A percentile compares a stretch with the other conserved stretches of the same genome.
phyloP scores from a whole-genome alignment of 352 stramenopile species.

The Pythium volutum region DNA sequence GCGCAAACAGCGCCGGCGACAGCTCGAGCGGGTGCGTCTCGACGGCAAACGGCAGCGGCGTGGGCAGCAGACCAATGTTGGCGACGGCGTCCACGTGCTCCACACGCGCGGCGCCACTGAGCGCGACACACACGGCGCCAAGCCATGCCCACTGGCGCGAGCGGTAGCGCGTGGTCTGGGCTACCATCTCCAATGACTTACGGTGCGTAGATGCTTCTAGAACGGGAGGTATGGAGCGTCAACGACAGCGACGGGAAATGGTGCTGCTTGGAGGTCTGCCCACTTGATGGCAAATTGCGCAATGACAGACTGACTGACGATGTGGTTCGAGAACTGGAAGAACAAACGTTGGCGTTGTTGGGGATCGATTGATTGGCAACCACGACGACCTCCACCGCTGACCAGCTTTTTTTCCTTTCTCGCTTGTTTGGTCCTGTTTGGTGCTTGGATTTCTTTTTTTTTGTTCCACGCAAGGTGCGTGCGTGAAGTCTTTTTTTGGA shows the following conservation, averaged over 20 bases:
- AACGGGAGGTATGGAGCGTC: not conserved
- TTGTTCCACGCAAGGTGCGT: not conserved
- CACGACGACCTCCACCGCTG: not conserved
- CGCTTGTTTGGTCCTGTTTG: not conserved
- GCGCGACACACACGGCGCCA: conserved; percentile 16
- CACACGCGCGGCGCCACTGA: not conserved
- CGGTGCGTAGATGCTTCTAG: not conserved
- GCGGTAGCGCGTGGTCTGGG: conserved; percentile 1
- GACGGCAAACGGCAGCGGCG: conserved; percentile 49
- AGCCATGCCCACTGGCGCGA: conserved; percentile 10
- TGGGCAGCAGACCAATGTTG: conserved; percentile 16
- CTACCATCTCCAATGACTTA: not conserved
- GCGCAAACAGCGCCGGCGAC: conserved; percentile 44
- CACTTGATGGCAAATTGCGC: not conserved
- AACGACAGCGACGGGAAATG: not conserved
- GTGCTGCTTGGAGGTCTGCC: not conserved
- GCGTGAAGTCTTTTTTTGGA: not conserved
- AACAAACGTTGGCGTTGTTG: not conserved
- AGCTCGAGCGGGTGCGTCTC: conserved; percentile 51
- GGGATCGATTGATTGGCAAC: conserved; percentile 9
- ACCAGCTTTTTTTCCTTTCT: not conserved
- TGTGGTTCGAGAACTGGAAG: not conserved
- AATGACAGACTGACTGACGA: conserved; percentile 1
- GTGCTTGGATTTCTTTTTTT: conserved; percentile 11
- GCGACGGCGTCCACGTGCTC: conserved; percentile 7